Evolutionary conservation across 2,329 filamentous ascomycete species (phyloP).

Genomic region (Clarireedia homoeocarpa): DNA sequence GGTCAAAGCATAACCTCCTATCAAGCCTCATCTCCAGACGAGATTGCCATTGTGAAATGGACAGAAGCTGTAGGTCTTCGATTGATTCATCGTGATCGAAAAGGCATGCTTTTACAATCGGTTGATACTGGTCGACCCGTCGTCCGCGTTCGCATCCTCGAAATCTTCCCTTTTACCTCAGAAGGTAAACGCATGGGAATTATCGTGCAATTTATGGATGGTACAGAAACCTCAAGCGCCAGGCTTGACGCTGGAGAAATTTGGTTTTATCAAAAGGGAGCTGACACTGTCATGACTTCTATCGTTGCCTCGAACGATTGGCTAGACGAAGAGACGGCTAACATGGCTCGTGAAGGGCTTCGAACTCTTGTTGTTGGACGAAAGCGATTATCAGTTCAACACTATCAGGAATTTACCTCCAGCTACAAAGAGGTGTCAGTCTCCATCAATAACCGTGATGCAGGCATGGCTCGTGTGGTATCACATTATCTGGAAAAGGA

Average conservation of each 20-base stretch:
- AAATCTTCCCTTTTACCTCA: constrained; percentile 95
- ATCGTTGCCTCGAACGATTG: constrained; percentile 96
- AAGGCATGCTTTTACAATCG: constrained; percentile 74
- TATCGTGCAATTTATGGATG: constrained; percentile 74
- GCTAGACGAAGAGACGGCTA: constrained; percentile 98
- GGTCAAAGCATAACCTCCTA: constrained; percentile 75
- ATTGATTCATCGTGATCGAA: constrained; percentile 77
- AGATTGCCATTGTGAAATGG: constrained; percentile 96
- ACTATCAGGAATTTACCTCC: constrained; percentile 72
- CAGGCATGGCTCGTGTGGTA: constrained; percentile 72
- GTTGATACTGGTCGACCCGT: constrained; percentile 64
- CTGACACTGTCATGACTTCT: constrained; percentile 94
- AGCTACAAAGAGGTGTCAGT: constrained; percentile 75
- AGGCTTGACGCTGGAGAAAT: constrained; percentile 63
- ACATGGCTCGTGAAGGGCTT: constrained; percentile 95
- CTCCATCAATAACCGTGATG: constrained; percentile 71
- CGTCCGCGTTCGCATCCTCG: constrained; percentile 80
- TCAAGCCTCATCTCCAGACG: constrained; percentile 93
- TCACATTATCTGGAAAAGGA: constrained; percentile 77
- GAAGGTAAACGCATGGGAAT: constrained; percentile 99
- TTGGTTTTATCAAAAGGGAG: constrained; percentile 98
- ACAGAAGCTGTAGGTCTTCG: constrained; percentile 87
- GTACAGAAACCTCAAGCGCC: constrained; percentile 39
- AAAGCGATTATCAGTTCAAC: constrained; percentile 68
- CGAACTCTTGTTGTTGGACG: constrained; percentile 93